phyloP scores from a whole-genome alignment of 257 asterid species.

The Solanum pennellii region DNA sequence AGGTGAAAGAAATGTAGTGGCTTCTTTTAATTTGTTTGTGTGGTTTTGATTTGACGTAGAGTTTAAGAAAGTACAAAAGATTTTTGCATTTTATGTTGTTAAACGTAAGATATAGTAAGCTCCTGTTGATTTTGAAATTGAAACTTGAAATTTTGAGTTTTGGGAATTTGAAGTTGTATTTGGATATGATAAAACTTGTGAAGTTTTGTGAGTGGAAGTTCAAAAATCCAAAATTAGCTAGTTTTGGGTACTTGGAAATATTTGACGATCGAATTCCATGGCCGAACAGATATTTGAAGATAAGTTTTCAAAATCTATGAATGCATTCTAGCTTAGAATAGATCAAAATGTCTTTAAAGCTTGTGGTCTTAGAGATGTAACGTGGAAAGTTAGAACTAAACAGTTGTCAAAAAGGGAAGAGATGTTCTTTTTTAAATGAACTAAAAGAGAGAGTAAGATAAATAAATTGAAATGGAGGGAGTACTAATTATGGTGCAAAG shows the following conservation, averaged over 20 bases:
- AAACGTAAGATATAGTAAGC: background rate
- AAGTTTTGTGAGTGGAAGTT: background rate
- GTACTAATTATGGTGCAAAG: background rate
- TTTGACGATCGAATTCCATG: background rate
- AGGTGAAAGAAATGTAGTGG: conserved; percentile 24
- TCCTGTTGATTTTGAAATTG: background rate
- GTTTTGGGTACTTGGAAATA: background rate
- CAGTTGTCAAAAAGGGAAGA: background rate
- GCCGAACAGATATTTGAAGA: background rate
- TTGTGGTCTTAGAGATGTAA: background rate
- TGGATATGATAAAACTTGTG: background rate
- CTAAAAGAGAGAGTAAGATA: background rate
- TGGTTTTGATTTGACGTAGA: background rate
- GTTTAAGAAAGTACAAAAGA: too few relatives aligned
- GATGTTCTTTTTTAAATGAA: background rate
- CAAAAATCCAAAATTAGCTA: background rate
- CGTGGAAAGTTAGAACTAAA: background rate
- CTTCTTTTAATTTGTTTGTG: background rate
- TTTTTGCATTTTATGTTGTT: background rate
- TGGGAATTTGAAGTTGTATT: background rate
- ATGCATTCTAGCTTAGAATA: background rate
- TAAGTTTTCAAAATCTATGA: background rate
- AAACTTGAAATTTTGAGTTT: background rate
- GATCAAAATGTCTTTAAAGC: background rate
- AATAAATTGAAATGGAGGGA: background rate